Evolutionary conservation across 129 eudicot species (phyloP).

Genomic region (Rutidosis leptorrhynchoides): DNA sequence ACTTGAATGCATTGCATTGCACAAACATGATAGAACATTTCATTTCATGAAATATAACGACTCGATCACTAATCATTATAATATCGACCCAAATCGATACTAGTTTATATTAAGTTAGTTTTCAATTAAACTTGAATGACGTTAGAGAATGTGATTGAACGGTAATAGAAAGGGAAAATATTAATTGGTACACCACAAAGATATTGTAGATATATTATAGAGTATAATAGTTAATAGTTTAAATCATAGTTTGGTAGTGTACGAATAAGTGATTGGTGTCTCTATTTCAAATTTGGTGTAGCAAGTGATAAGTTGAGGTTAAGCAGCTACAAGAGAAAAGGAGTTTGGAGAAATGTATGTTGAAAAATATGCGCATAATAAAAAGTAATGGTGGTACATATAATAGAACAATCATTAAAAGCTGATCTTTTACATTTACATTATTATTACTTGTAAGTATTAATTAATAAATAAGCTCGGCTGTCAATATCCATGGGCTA

Average conservation of each 20-base stretch:
- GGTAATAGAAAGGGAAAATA: too few relatives aligned
- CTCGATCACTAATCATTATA: background rate
- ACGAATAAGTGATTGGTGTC: too few relatives aligned
- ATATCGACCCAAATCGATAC: background rate
- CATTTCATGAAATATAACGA: background rate
- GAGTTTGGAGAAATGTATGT: conserved; percentile 16
- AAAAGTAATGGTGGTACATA: conserved; percentile 20
- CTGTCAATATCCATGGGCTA: conserved; percentile 26
- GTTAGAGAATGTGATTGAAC: too few relatives aligned
- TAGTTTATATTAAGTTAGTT: background rate
- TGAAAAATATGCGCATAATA: conserved; percentile 18
- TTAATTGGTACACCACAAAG: too few relatives aligned
- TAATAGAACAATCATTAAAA: conserved; percentile 28
- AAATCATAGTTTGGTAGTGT: too few relatives aligned
- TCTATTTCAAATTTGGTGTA: background rate
- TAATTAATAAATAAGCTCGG: conserved; percentile 20
- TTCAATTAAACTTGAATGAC: too few relatives aligned
- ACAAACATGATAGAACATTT: background rate
- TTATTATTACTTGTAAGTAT: conserved; percentile 25
- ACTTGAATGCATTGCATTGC: background rate
- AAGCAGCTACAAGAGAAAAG: conserved; percentile 8
- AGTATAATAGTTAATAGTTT: too few relatives aligned
- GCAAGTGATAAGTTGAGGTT: conserved; percentile 8
- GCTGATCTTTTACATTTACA: background rate
- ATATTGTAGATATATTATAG: too few relatives aligned